These are phyloP conservation scores for Nicotiana tabacum DNA, from an alignment of 257 asterid species.

Conservation along the genomic window DNA sequence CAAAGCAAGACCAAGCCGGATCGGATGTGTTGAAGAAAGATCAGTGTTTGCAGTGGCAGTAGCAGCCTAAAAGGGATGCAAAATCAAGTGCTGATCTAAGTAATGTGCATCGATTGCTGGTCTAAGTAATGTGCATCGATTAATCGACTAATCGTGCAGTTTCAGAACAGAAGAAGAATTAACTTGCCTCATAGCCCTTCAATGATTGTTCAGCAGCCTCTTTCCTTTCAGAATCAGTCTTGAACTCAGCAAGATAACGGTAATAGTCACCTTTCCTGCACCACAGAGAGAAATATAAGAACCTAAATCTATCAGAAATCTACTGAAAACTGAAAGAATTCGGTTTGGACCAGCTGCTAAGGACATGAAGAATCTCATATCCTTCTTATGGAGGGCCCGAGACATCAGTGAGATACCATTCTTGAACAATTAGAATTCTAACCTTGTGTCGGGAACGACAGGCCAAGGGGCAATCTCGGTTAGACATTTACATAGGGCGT, in stretches of 20 bases:
- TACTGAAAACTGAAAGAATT: not conserved
- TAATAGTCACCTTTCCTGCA: constrained; percentile 85
- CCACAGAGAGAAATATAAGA: not conserved
- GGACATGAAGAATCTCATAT: not conserved
- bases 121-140: not conserved
- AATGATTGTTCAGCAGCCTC: constrained; percentile 79
- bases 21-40: constrained; percentile 89
- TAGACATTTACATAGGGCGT: too few species aligned
- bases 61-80: constrained; percentile 49
- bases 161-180: not conserved
- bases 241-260: constrained; percentile 89
- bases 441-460: too few species aligned
- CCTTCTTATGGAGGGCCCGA: too few species aligned
- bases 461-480: too few species aligned
- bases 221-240: constrained; percentile 64
- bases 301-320: not conserved
- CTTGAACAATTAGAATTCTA: too few species aligned
- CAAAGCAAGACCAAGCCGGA: constrained; percentile 88
- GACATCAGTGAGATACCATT: too few species aligned
- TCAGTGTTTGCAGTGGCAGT: constrained; percentile 58
- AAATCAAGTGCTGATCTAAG: not conserved
- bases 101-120: not conserved
- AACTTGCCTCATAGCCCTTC: constrained; percentile 81
- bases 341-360: not conserved
- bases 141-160: not conserved